Evolutionary conservation across 2,329 filamentous ascomycete genomes (phyloP).

Genomic region (Xylaria arbuscula): DNA sequence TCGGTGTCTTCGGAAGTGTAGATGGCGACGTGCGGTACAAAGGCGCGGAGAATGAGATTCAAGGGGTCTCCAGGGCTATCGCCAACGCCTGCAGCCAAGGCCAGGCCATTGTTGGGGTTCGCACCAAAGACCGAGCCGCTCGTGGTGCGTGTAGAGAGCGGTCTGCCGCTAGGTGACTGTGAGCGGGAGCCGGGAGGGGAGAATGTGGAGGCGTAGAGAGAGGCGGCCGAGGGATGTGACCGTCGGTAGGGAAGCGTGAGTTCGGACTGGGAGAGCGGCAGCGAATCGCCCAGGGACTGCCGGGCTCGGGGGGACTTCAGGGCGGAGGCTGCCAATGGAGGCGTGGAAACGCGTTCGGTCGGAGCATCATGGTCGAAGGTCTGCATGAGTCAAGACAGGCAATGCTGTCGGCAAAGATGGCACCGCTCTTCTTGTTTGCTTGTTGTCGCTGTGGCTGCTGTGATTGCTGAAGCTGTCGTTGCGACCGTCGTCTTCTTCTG

Average conservation of each 20-base stretch:
- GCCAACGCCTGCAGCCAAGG: conserved; percentile 55
- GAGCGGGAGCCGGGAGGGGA: conserved; percentile 76
- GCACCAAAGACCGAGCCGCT: conserved; percentile 69
- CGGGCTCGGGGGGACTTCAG: conserved; percentile 71
- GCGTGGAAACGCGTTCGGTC: conserved; percentile 74
- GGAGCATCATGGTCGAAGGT: conserved; percentile 56
- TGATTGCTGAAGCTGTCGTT: neutral
- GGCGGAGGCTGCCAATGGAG: conserved; percentile 72
- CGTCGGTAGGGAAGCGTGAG: conserved; percentile 64
- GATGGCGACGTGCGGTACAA: conserved; percentile 89
- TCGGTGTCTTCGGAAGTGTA: conserved; percentile 90
- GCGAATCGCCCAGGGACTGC: conserved; percentile 62
- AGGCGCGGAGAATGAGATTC: conserved; percentile 80
- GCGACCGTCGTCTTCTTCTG: conserved; percentile 6
- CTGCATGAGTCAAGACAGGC: conserved; percentile 43
- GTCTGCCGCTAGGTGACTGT: conserved; percentile 72
- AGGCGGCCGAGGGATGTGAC: conserved; percentile 68
- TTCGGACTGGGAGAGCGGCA: conserved; percentile 63
- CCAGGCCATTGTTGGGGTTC: conserved; percentile 57
- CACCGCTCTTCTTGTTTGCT: neutral
- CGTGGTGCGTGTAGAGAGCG: conserved; percentile 66
- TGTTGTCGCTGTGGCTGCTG: conserved; percentile 1
- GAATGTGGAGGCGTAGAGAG: conserved; percentile 73
- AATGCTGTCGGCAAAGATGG: conserved; percentile 4
- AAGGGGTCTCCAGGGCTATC: conserved; percentile 66